phyloP scores from a whole-genome alignment of 345 rosid species.

The Euphorbia peplus region DNA sequence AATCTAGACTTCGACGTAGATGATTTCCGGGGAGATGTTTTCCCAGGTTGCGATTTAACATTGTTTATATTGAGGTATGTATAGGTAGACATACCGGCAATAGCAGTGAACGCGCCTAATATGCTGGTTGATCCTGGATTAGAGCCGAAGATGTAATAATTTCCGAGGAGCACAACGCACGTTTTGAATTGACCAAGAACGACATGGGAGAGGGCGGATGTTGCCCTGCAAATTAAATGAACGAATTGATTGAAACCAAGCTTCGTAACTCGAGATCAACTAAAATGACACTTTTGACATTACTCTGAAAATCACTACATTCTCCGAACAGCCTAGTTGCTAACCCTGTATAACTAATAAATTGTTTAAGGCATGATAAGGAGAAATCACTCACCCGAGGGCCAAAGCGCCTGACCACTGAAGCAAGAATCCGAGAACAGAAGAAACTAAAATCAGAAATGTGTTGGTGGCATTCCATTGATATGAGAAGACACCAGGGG shows the following conservation, averaged over 20 bases:
- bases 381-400: slow-evolving; percentile 61
- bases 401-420: slow-evolving; percentile 99
- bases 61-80: slow-evolving; percentile 47
- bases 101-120: slow-evolving; percentile 61
- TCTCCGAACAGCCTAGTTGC: neutral
- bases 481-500: slow-evolving; percentile 76
- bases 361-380: slow-evolving; percentile 11
- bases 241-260: slow-evolving; percentile 2
- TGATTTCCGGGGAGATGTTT: slow-evolving; percentile 29
- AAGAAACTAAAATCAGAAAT: slow-evolving; percentile 59
- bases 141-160: slow-evolving; percentile 52
- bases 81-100: slow-evolving; percentile 61
- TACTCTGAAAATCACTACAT: neutral
- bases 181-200: slow-evolving; percentile 84
- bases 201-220: slow-evolving; percentile 67
- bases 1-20: slow-evolving; percentile 48
- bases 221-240: slow-evolving; percentile 44
- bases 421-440: slow-evolving; percentile 90
- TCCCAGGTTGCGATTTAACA: slow-evolving; percentile 36
- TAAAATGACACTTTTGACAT: neutral
- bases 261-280: neutral
- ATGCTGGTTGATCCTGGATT: slow-evolving; percentile 64
- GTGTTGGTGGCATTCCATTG: slow-evolving; percentile 64
- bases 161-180: slow-evolving; percentile 64
- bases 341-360: neutral